A percentile compares a stretch with the other conserved stretches of the same genome.
Conservation (phyloP, 2,329 filamentous ascomycete species). For the Diaporthe ampelina region DNA sequence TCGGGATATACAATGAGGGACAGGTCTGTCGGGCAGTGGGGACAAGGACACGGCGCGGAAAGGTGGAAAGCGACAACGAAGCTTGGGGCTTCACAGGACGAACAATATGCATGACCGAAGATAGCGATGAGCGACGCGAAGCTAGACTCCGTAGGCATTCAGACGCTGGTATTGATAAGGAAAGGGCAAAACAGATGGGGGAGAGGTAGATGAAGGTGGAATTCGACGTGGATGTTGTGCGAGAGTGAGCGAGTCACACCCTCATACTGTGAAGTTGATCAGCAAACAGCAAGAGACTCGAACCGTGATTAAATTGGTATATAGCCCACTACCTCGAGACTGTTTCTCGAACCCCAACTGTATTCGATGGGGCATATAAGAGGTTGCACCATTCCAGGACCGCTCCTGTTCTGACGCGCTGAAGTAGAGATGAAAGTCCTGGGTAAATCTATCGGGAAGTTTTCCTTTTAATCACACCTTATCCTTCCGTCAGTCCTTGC, state of each 20-base stretch:
- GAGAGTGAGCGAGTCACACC: background rate
- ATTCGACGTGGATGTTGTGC: background rate
- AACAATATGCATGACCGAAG: background rate
- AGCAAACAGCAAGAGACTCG: slow-evolving; percentile 8
- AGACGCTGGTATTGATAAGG: background rate
- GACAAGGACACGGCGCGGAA: background rate
- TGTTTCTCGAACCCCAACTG: slow-evolving; percentile 31
- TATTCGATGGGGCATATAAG: slow-evolving; percentile 30
- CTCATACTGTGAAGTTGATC: background rate
- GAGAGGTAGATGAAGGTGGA: background rate
- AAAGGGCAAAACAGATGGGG: background rate
- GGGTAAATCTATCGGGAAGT: slow-evolving; percentile 39
- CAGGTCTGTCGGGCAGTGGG: background rate
- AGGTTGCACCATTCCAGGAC: slow-evolving; percentile 33
- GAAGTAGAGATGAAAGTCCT: slow-evolving; percentile 38
- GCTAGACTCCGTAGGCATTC: background rate
- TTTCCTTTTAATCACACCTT: slow-evolving; percentile 36
- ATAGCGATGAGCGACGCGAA: background rate
- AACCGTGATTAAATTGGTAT: slow-evolving; percentile 32
- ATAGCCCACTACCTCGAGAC: slow-evolving; percentile 32
- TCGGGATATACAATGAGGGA: background rate
- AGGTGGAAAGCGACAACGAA: background rate
- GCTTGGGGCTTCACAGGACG: background rate
- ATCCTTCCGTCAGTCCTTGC: slow-evolving; percentile 2
- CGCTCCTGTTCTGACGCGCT: slow-evolving; percentile 37